A percentile compares a stretch with the other conserved stretches of the same genome.
Evolutionary conservation across 192 early-diverging fungal species (phyloP).

Genomic region (Diversispora epigaea): DNA sequence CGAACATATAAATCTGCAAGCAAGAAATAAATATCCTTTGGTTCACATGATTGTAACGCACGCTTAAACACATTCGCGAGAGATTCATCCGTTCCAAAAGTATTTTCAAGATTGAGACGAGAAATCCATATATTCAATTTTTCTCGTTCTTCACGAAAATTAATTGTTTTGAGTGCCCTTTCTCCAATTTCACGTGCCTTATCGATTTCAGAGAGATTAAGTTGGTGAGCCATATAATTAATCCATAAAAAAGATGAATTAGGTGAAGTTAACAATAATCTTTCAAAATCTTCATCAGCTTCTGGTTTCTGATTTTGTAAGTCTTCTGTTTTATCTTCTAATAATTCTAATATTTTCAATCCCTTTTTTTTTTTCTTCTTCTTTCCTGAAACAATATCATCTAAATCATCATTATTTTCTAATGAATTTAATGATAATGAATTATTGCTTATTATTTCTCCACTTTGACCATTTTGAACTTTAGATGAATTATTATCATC

Average conservation of each 20-base stretch:
- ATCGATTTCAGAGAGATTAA: conserved; percentile 87
- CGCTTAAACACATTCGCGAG: conserved; percentile 84
- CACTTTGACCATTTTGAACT: background rate
- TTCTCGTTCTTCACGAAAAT: conserved; percentile 90
- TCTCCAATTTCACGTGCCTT: conserved; percentile 94
- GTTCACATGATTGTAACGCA: conserved; percentile 81
- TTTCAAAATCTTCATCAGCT: conserved; percentile 84
- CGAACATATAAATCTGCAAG: conserved; percentile 89
- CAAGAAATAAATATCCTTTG: conserved; percentile 86
- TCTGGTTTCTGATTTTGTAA: conserved; percentile 69
- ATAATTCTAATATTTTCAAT: conserved; percentile 1
- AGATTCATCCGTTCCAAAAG: conserved; percentile 81
- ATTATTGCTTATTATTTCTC: too few relatives aligned
- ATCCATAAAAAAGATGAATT: conserved; percentile 98
- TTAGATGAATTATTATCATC: background rate
- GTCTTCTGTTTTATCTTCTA: conserved; percentile 67
- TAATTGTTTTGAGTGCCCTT: conserved; percentile 90
- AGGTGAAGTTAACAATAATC: conserved; percentile 89
- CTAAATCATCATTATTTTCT: conserved; percentile 39
- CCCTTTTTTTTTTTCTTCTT: conserved; percentile 54
- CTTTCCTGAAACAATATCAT: conserved; percentile 38
- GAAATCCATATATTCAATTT: conserved; percentile 99
- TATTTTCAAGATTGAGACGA: conserved; percentile 92
- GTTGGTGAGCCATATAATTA: conserved; percentile 99
- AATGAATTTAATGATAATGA: too few relatives aligned